phyloP scores from a whole-genome alignment of 345 rosid species.

The Eucalyptus marginata region DNA sequence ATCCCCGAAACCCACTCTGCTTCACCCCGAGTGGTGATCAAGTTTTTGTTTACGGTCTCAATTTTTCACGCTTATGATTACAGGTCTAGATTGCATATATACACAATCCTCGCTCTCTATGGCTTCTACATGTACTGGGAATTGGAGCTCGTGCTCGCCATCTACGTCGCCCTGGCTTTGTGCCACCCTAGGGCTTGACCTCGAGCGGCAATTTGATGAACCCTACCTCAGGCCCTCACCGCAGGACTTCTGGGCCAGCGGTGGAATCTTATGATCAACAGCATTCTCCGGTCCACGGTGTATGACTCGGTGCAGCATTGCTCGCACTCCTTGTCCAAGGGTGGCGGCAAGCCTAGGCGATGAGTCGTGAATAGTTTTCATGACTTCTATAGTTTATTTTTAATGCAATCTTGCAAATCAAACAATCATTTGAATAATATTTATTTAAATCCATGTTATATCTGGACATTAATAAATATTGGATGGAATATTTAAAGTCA shows the following conservation, averaged over 20 bases:
- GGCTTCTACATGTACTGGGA: neutral
- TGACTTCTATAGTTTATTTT: rapidly evolving
- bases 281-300: neutral
- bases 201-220: neutral
- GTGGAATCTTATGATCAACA: neutral
- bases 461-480: neutral
- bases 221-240: neutral
- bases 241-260: neutral
- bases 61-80: too few species aligned
- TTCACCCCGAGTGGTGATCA: neutral
- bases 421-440: too few species aligned
- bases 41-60: rapidly evolving
- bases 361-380: too few species aligned
- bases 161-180: neutral
- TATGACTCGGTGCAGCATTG: rapidly evolving
- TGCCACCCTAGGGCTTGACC: neutral
- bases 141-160: neutral
- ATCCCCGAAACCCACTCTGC: too few species aligned
- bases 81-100: too few species aligned
- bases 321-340: neutral
- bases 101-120: neutral
- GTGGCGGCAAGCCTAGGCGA: neutral
- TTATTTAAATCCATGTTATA: too few species aligned
- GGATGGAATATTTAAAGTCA: rapidly evolving
- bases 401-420: too few species aligned